Base-by-base conservation (phyloP, 768 basidiomycete genomes). In the Botryobasidium botryosum region DNA sequence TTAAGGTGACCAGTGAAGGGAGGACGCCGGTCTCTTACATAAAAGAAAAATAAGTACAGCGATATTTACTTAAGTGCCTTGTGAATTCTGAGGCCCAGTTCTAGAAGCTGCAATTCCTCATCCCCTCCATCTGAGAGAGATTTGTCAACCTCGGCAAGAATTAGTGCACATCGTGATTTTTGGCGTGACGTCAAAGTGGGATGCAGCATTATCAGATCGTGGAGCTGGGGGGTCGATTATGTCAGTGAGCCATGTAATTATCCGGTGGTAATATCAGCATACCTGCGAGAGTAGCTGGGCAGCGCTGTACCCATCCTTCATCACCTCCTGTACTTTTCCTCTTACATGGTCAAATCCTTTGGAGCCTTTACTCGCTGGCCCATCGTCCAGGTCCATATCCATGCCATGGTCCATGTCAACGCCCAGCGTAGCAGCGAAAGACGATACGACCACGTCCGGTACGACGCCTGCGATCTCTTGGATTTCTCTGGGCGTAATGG, bases 391-490 rank as follows among this genome's bases (percentile, higher is more conserved):
- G 45, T 74, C 72, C 36, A 77, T 65, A 39, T 71, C 69, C 63
- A 71, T 75, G 3, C 56, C 66, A 21, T 62, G 61, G 10, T 47
- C 47, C 53, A 53, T 53, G 26, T 88, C 79, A 13, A 96, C 66
- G 2, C 90, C 90, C 21, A 96, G 59, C 0, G 74, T 68, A 15
- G 59, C 57, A 0, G 79, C 80, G 49, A 97, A 77, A 38, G 70
- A 66, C 13, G 71, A 64, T 37, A 97, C 71, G 1, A 84, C 72
- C 10, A 55, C 48, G 50, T 77, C 75, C 0, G 92, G 94, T 0
- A 96, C 86, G 21, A 94, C 83, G 0, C 94, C 94, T 0, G 91
- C 91, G 45, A 97, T 97, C 62, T 99, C 94, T 60, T 96, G 86
- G 10, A 97, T 82, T 50, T 90, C 87, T 13, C 57, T 57, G 5